Conservation (phyloP, 192 early-diverging fungal species). For the Umbelopsis sp. region DNA sequence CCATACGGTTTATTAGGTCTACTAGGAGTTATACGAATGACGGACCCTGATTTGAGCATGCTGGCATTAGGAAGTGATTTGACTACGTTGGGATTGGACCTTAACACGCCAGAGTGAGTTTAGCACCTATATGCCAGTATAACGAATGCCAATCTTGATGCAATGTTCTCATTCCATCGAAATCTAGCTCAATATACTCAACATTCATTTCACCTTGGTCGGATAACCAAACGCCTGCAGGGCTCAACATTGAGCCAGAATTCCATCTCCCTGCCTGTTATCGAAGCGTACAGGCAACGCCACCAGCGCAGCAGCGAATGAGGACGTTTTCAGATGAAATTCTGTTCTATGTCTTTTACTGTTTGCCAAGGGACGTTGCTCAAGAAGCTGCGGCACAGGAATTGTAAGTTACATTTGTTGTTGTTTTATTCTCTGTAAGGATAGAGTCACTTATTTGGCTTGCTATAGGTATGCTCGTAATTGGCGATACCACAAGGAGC, state of each 20-base stretch:
- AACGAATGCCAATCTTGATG: neutral
- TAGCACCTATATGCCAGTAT: neutral
- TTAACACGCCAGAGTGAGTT: slow-evolving; percentile 70
- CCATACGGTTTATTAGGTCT: slow-evolving; percentile 87
- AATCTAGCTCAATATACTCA: slow-evolving; percentile 65
- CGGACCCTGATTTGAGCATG: slow-evolving; percentile 75
- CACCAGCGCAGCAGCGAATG: slow-evolving; percentile 73
- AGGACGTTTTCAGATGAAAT: slow-evolving; percentile 83
- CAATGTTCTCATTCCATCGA: neutral
- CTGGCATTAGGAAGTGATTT: slow-evolving; percentile 91
- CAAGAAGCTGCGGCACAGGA: slow-evolving; percentile 96
- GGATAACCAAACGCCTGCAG: slow-evolving; percentile 65
- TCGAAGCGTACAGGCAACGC: slow-evolving; percentile 65
- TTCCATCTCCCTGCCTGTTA: slow-evolving; percentile 89
- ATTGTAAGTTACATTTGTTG: slow-evolving; percentile 53
- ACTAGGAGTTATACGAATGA: slow-evolving; percentile 78
- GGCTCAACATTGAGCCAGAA: slow-evolving; percentile 74
- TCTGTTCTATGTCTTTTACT: slow-evolving; percentile 98
- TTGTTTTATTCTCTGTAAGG: neutral
- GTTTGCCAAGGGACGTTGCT: slow-evolving; percentile 87
- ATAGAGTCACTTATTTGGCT: neutral
- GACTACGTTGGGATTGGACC: slow-evolving; percentile 79
- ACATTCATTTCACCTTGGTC: slow-evolving; percentile 92
- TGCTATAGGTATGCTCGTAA: slow-evolving; percentile 68
- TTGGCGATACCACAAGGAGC: slow-evolving; percentile 97